phyloP scores from a whole-genome alignment of 176 grass and related monocot genomes.

The Hordeum marinum region DNA sequence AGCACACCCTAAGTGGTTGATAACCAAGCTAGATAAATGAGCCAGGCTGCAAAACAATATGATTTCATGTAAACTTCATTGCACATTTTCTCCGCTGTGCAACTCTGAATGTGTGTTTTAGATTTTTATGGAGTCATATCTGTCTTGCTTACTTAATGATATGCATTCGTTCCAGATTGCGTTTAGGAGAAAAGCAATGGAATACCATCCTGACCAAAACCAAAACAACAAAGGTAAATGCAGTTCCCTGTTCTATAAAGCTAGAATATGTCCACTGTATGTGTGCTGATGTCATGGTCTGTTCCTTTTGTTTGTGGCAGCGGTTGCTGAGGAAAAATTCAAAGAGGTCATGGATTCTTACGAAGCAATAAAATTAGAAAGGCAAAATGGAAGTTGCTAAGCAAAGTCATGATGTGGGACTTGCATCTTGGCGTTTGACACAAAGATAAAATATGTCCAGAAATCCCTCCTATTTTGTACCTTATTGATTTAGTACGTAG shows the following conservation, averaged over 20 bases:
- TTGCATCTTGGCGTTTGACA: conserved; percentile 7
- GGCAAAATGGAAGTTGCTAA: conserved; percentile 50
- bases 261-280: conserved; percentile 1
- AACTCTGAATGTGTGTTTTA: conserved; percentile 2
- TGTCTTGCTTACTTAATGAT: conserved; percentile 13
- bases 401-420: background rate
- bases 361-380: conserved; percentile 77
- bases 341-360: conserved; percentile 82
- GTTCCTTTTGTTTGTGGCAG: conserved; percentile 29
- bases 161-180: conserved; percentile 59
- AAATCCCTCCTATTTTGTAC: background rate
- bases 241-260: background rate
- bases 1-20: background rate
- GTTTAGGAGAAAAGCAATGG: conserved; percentile 83
- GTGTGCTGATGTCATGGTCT: background rate
- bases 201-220: conserved; percentile 89
- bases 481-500: background rate
- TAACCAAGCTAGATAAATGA: background rate
- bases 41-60: background rate
- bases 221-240: conserved; percentile 62
- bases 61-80: background rate
- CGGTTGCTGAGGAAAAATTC: conserved; percentile 72
- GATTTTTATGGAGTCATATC: background rate
- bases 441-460: background rate
- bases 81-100: background rate